phyloP scores from a whole-genome alignment of 768 basidiomycete species.

The Suillus occidentalis region DNA sequence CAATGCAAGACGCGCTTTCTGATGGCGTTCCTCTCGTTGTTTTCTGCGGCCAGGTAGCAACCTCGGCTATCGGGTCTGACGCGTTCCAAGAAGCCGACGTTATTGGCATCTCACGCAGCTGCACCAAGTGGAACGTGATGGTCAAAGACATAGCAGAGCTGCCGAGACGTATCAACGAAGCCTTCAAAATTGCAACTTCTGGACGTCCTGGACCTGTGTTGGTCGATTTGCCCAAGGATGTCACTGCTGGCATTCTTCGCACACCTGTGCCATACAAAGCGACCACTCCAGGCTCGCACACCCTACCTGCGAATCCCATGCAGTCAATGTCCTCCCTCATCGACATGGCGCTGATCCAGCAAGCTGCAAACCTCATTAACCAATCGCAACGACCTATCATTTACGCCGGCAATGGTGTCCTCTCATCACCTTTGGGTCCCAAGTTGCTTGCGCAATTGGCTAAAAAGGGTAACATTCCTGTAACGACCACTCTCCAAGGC shows the following conservation, averaged over 20 bases:
- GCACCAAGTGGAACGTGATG: slow-evolving; percentile 99
- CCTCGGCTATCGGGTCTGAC: slow-evolving; percentile 97
- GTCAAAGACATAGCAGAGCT: slow-evolving; percentile 96
- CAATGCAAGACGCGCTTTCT: slow-evolving; percentile 95
- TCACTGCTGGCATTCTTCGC: slow-evolving; percentile 89
- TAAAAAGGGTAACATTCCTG: slow-evolving; percentile 90
- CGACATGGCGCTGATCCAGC: slow-evolving; percentile 67
- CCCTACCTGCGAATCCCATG: slow-evolving; percentile 75
- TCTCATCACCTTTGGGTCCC: slow-evolving; percentile 80
- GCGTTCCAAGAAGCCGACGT: slow-evolving; percentile 99
- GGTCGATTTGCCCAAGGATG: slow-evolving; percentile 98
- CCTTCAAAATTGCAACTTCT: slow-evolving; percentile 98
- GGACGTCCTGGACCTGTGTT: slow-evolving; percentile 97
- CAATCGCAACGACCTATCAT: slow-evolving; percentile 87
- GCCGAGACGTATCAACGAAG: slow-evolving; percentile 95
- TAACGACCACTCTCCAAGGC: slow-evolving; percentile 95
- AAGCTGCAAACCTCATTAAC: slow-evolving; percentile 91
- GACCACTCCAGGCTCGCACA: slow-evolving; percentile 80
- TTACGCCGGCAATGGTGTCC: slow-evolving; percentile 90
- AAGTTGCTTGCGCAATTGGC: slow-evolving; percentile 75
- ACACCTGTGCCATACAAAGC: slow-evolving; percentile 83
- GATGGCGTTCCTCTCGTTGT: slow-evolving; percentile 95
- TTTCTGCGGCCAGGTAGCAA: slow-evolving; percentile 97
- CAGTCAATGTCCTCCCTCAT: slow-evolving; percentile 53
- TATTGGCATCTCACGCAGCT: slow-evolving; percentile 92